These are phyloP conservation scores for Rhodotorula mucilaginosa DNA, from an alignment of 1,284 basidiomycete species.

Conservation along the genomic window DNA sequence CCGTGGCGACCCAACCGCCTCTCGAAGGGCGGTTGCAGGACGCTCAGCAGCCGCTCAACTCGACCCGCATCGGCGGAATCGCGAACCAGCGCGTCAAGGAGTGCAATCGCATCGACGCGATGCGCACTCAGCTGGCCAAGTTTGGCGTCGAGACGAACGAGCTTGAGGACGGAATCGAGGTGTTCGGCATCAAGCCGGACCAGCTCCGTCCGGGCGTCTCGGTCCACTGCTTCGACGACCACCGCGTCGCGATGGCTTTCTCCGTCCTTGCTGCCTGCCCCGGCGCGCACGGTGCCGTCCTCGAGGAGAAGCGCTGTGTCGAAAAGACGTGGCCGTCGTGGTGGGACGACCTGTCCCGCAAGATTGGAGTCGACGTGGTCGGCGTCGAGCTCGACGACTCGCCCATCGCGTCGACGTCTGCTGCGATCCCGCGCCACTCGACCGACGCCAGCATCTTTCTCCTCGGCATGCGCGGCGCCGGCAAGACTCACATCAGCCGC, in stretches of 20 bases:
- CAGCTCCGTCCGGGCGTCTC: constrained; percentile 67
- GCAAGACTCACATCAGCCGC: constrained; percentile 85
- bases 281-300: constrained; percentile 61
- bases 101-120: constrained; percentile 93
- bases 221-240: constrained; percentile 96
- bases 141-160: constrained; percentile 92
- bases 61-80: constrained; percentile 86
- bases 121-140: constrained; percentile 94
- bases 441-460: constrained; percentile 70
- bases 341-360: constrained; percentile 97
- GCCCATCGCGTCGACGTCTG: constrained; percentile 47
- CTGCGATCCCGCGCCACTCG: constrained; percentile 39
- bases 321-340: constrained; percentile 99
- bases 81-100: constrained; percentile 99
- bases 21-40: constrained; percentile 41
- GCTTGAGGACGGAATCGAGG: constrained; percentile 86
- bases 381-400: constrained; percentile 52
- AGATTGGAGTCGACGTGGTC: constrained; percentile 87
- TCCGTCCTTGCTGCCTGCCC: constrained; percentile 78
- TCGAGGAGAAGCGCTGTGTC: constrained; percentile 96
- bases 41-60: constrained; percentile 50
- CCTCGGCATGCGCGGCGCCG: constrained; percentile 88
- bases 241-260: constrained; percentile 98
- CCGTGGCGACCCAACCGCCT: constrained; percentile 67
- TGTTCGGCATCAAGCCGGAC: constrained; percentile 67